These are phyloP conservation scores for Aspergillus glaucus DNA, from an alignment of 2,329 filamentous ascomycete species.

Conservation along the genomic window DNA sequence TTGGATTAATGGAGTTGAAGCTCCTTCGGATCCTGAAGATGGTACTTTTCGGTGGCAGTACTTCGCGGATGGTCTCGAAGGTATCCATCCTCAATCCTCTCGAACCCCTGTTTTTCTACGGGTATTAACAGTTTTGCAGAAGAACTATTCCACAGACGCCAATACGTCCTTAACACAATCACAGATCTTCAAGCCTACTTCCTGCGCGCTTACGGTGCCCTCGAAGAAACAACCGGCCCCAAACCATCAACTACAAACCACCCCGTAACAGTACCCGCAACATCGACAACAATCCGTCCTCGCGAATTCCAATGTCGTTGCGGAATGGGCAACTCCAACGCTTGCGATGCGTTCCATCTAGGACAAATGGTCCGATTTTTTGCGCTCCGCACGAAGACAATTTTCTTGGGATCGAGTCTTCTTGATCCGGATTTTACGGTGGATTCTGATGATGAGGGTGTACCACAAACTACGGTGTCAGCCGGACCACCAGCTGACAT, in stretches of 20 bases:
- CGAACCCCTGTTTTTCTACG: not conserved
- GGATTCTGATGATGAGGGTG: slow-evolving; percentile 11
- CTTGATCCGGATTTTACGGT: slow-evolving; percentile 28
- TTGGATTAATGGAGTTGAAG: slow-evolving; percentile 28
- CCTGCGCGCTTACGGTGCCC: slow-evolving; percentile 34
- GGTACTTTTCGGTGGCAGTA: slow-evolving; percentile 29
- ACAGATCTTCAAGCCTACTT: slow-evolving; percentile 39
- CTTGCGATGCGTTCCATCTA: slow-evolving; percentile 40
- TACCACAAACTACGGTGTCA: slow-evolving; percentile 3
- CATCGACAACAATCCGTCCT: slow-evolving; percentile 13
- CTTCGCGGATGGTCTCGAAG: slow-evolving; percentile 35
- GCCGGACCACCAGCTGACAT: slow-evolving; percentile 23
- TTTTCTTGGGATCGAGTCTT: slow-evolving; percentile 36
- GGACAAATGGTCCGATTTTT: slow-evolving; percentile 42
- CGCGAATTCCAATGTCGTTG: slow-evolving; percentile 36
- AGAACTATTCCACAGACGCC: slow-evolving; percentile 37
- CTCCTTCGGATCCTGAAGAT: slow-evolving; percentile 7
- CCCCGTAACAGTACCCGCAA: slow-evolving; percentile 7
- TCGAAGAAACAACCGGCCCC: slow-evolving; percentile 21
- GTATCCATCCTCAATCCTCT: slow-evolving; percentile 18
- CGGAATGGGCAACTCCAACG: slow-evolving; percentile 35
- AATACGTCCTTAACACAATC: slow-evolving; percentile 37
- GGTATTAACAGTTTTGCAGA: slow-evolving; percentile 21
- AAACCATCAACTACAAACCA: slow-evolving; percentile 9
- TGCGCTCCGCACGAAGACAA: slow-evolving; percentile 33